Conservation (phyloP, 768 basidiomycete genomes). For the Leccinum subgranulosum region DNA sequence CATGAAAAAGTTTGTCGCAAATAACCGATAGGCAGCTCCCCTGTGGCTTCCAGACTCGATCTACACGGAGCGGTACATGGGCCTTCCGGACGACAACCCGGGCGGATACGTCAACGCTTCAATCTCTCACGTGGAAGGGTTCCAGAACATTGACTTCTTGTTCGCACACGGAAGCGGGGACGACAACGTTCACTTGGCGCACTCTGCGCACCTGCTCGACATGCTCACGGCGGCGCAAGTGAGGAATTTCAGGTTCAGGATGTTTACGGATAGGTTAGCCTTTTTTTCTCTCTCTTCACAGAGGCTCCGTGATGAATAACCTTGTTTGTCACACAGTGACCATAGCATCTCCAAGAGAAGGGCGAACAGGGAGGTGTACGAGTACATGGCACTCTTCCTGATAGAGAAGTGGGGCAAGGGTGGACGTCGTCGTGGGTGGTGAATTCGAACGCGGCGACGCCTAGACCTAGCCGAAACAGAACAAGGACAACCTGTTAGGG, state of each 20-base stretch:
- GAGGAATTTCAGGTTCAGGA: conserved; percentile 78
- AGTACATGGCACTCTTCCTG: conserved; percentile 83
- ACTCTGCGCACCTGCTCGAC: conserved; percentile 88
- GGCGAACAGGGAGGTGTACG: conserved; percentile 80
- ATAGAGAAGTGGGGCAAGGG: conserved; percentile 93
- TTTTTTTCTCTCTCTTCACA: too few species aligned
- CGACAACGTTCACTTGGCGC: conserved; percentile 94
- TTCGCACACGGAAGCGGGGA: conserved; percentile 94
- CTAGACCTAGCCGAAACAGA: background rate
- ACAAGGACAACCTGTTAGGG: background rate
- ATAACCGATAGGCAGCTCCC: background rate
- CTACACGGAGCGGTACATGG: conserved; percentile 98
- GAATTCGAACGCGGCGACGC: conserved; percentile 2
- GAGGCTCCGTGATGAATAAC: conserved; percentile 6
- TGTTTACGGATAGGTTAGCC: conserved; percentile 91
- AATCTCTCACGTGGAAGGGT: conserved; percentile 85
- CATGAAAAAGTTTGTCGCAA: background rate
- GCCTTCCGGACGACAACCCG: conserved; percentile 70
- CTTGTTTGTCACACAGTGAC: conserved; percentile 49
- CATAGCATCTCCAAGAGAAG: conserved; percentile 73
- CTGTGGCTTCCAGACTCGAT: conserved; percentile 66
- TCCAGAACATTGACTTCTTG: conserved; percentile 74
- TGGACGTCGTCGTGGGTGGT: conserved; percentile 62
- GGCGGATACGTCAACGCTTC: conserved; percentile 89
- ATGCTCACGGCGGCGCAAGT: conserved; percentile 83